These are phyloP conservation scores for Triglochin maritima DNA, from an alignment of 106 monocot species.

Conservation along the genomic window DNA sequence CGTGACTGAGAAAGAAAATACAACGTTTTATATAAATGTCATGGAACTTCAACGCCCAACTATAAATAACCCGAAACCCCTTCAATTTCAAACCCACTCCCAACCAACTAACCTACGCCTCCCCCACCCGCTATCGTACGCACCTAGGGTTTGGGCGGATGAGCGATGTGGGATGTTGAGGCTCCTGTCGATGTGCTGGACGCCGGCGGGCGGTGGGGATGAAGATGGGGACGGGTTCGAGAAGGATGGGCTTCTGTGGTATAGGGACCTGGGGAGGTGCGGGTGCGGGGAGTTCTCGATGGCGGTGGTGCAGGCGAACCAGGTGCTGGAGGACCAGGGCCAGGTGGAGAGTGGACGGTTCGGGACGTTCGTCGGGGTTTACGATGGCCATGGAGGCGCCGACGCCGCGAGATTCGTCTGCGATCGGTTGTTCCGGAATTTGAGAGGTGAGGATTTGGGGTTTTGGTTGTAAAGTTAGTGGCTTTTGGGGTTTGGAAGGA, in stretches of 20 bases:
- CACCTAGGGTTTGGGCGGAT: too few relatives aligned
- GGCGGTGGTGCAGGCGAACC: constrained; percentile 65
- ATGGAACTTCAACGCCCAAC: too few relatives aligned
- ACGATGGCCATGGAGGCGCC: constrained; percentile 64
- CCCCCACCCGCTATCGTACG: too few relatives aligned
- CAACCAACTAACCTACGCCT: too few relatives aligned
- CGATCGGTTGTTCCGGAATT: constrained; percentile 37
- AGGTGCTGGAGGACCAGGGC: constrained; percentile 58
- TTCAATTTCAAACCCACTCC: too few relatives aligned
- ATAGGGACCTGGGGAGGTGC: not conserved
- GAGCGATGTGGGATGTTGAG: too few relatives aligned
- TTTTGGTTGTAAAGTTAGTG: not conserved
- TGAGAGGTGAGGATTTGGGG: not conserved
- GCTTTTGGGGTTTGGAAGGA: not conserved
- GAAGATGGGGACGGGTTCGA: not conserved
- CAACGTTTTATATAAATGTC: too few relatives aligned
- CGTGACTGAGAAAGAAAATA: too few relatives aligned
- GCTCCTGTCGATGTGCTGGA: not conserved
- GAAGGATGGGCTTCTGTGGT: not conserved
- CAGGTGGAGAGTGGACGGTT: constrained; percentile 48
- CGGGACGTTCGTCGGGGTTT: constrained; percentile 62
- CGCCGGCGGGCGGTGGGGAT: not conserved
- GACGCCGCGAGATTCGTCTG: constrained; percentile 47
- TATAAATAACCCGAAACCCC: too few relatives aligned
- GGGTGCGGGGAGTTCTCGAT: constrained; percentile 46